Base-by-base conservation (phyloP, 768 basidiomycete genomes). In the Mycena amicta region DNA sequence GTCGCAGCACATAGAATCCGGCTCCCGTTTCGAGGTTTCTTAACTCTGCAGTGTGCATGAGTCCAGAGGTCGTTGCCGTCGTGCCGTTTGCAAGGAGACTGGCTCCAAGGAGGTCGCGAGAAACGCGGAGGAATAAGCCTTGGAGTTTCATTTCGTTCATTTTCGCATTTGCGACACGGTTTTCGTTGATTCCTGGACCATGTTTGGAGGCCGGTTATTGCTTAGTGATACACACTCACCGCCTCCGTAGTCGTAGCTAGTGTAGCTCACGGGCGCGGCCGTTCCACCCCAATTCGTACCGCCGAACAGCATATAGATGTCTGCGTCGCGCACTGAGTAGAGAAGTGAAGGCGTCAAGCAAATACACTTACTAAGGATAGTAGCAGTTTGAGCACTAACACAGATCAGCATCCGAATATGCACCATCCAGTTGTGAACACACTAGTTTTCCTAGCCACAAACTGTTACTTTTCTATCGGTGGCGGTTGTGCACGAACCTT, bases 281-380 rank as follows among this genome's bases (percentile, higher is more conserved):
- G 83, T 83, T 47, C 81, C 76, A 0, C 85, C 85, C 83, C 83
- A 86, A 50, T 87, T 86, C 1, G 86, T 87, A 27, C 85, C 86
- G 3, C 85, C 85, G 65, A 80, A 83, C 8, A 81, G 67, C 86
- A 87, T 83, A 62, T 85, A 84, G 16, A 85, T 68, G 60, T 75
- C 82, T 77, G 64, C 43, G 25, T 61, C 60, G 1, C 53, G 6
- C 26, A 56, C 50, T 29, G 61, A 63, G 59, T 16, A 68, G 12
- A 64, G 27, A 6, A 62, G 23, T 22, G 60, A 46, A n/a, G 55
- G 31, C 60, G 60, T 46, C 62, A 58, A 69, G 5, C 3, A 30
- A 29, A 27, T 2, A 37, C 18, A 22, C 77, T 37, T 50, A 82
- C 80, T 83, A 12, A 83, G 62, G n/a, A 83, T 80, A 0, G 80